Evolutionary conservation across 2,329 filamentous ascomycete genomes (phyloP).

Genomic region (Aspergillus tubingensis): DNA sequence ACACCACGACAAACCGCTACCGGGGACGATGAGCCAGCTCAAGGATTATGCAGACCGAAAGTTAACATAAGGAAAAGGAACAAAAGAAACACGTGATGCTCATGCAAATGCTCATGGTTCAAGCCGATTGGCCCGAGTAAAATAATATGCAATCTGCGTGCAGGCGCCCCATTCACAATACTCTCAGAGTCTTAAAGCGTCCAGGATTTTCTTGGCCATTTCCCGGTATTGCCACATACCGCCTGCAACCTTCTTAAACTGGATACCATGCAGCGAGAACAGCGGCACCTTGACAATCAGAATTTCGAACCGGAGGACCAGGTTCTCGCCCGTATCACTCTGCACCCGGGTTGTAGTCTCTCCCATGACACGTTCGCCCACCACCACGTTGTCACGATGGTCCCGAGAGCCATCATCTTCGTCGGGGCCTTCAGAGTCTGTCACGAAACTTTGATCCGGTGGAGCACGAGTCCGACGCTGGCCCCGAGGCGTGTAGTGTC

Average conservation of each 20-base stretch:
- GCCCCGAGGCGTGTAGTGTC: conserved; percentile 47
- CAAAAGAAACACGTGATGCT: conserved; percentile 27
- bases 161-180: conserved; percentile 5
- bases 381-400: conserved; percentile 45
- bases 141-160: conserved; percentile 18
- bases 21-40: conserved; percentile 24
- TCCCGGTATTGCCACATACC: conserved; percentile 99
- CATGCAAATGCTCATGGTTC: conserved; percentile 31
- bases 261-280: conserved; percentile 88
- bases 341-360: conserved; percentile 93
- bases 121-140: conserved; percentile 18
- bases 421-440: conserved; percentile 83
- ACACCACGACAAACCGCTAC: conserved; percentile 30
- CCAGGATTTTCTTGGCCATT: conserved; percentile 93
- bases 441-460: conserved; percentile 71
- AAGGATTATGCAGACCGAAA: conserved; percentile 23
- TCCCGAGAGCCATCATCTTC: conserved; percentile 61
- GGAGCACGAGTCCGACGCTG: conserved; percentile 49
- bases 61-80: conserved; percentile 20
- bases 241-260: conserved; percentile 94
- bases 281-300: conserved; percentile 96
- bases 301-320: conserved; percentile 89
- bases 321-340: conserved; percentile 79
- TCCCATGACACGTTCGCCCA: conserved; percentile 65
- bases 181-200: conserved; percentile 73